Base-by-base conservation (phyloP, 805 yeast species). In the Candida dajiaensis region DNA sequence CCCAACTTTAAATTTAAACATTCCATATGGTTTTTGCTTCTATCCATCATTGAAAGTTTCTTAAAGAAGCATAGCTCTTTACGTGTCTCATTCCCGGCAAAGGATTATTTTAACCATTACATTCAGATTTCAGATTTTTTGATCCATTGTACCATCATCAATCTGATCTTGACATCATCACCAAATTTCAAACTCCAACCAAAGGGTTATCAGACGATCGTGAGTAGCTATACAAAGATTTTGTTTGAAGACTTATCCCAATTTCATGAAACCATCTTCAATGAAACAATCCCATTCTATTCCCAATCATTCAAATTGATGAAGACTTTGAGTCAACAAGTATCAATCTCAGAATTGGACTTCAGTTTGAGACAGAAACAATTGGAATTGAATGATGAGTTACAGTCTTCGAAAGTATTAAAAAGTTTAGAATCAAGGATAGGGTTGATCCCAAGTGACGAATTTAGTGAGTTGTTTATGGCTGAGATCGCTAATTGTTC, bases 381-480 rank as follows among this genome's bases (percentile, higher is more conserved):
- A 20, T 38, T 43, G 20, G 35, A 41, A 7, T 45, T 54, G 2
- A 45, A 55, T 1, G 37, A 42, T 28, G 47, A 45, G 5, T 25
- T 56, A 12, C 52, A 53, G 16, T 46, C 46, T 19, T 53, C 58
- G 2, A 39, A 43, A 4, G 54, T 56, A 2, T 50, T 56, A 21
- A 53, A 53, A 13, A 42, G 49, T 2, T 37, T 46, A 19, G 61
- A 56, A 29, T 53, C 58, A 2, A 38, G 38, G 2, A 31, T 35
- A n/a, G 61, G 61, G 0, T 37, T 56, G 31, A 43, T 56, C 2
- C 61, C 61, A 18, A 46, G 48, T 11, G 52, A 53, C 35, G 61
- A 56, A 35, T 56, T 56, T 49, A 53, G 52, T 39, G 55, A 53
- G 42, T 35, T 46, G 9, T 56, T 50, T 35, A 46, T 56, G 22